phyloP scores from a whole-genome alignment of 371 early-diverging fungal species.

The Zychaea mexicana region DNA sequence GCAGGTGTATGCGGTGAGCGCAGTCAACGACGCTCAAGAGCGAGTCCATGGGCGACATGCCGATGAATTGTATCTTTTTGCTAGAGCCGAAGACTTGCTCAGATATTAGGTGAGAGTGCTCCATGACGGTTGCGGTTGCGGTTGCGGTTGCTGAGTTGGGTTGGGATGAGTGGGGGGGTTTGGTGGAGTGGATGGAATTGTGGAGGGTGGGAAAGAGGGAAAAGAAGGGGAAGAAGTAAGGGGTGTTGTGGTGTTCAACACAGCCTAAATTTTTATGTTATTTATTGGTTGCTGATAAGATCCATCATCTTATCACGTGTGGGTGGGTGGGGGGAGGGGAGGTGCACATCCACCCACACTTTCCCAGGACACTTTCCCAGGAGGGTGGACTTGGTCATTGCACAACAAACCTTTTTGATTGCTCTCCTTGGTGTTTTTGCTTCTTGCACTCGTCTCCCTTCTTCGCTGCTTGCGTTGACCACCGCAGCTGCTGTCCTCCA shows the following conservation, averaged over 20 bases:
- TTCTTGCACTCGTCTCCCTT: too few relatives aligned
- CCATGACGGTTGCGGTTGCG: not conserved
- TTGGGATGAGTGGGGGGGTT: constrained; percentile 10
- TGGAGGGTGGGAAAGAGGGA: constrained; percentile 19
- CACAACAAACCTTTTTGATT: not conserved
- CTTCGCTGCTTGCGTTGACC: too few relatives aligned
- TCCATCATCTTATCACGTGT: constrained; percentile 49
- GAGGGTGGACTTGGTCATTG: constrained; percentile 7
- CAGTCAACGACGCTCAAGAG: constrained; percentile 43
- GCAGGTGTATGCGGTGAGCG: constrained; percentile 36
- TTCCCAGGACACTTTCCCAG: constrained; percentile 32
- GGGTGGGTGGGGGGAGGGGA: too few relatives aligned
- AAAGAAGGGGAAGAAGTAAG: constrained; percentile 33
- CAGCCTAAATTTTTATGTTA: constrained; percentile 1
- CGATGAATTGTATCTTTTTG: constrained; percentile 27
- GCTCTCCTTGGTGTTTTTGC: not conserved
- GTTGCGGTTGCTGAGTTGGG: not conserved
- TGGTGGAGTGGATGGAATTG: constrained; percentile 10
- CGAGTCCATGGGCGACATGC: constrained; percentile 47
- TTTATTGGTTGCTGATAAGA: constrained; percentile 38
- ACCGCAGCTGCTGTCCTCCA: too few relatives aligned
- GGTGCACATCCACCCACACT: constrained; percentile 18
- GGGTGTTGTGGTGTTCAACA: constrained; percentile 3
- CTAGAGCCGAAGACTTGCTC: constrained; percentile 31
- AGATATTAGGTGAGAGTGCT: constrained; percentile 28